Base-by-base conservation (phyloP, 2,329 filamentous ascomycete genomes). In the Fusarium coffeatum region DNA sequence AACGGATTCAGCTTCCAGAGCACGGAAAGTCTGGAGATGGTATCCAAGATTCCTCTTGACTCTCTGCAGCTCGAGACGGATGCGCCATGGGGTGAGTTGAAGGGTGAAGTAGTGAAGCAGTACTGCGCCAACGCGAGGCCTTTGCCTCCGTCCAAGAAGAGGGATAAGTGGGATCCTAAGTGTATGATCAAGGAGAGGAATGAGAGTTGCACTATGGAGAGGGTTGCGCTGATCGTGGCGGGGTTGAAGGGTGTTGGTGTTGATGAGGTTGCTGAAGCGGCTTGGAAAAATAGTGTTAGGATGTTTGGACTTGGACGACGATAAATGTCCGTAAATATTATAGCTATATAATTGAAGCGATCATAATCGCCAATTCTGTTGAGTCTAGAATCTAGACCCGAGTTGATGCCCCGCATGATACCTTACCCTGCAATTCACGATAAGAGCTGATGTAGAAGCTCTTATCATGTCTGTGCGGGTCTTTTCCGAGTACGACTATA, bases 161-260 rank as follows among this genome's bases (percentile, higher is more conserved):
- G 79, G 65, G 83, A 85, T 46, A 86, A 84, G 68, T 87, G 83
- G 66, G 78, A 82, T 49, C 37, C 66, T 10, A 80, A 79, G 0
- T 76, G 76, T 32, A 85, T 86, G 83, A 79, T 87, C 3, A 87
- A 86, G 68, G 82, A 83, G 59, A 75, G 83, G 42, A 86, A 86
- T 64, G 84, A 87, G 70, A 86, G 84, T 49, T 86, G 84, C 65
- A 76, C 74, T 0, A 83, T 87, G 15, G 81, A 81, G 42, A 76
- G 80, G 47, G 83, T 87, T 34, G 84, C 83, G 1, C 76, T 80
- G 50, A 75, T 85, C 2, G 83, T 86, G 7, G 84, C 84, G 4
- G 84, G 84, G 10, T 57, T 87, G 51, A 85, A 83, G 62, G 83
- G 80, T 1, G 42, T 82, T 3, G 43, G 68, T 3, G 77, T 85